Conservation (phyloP, 2,329 filamentous ascomycete species). For the Colletotrichum orbiculare region DNA sequence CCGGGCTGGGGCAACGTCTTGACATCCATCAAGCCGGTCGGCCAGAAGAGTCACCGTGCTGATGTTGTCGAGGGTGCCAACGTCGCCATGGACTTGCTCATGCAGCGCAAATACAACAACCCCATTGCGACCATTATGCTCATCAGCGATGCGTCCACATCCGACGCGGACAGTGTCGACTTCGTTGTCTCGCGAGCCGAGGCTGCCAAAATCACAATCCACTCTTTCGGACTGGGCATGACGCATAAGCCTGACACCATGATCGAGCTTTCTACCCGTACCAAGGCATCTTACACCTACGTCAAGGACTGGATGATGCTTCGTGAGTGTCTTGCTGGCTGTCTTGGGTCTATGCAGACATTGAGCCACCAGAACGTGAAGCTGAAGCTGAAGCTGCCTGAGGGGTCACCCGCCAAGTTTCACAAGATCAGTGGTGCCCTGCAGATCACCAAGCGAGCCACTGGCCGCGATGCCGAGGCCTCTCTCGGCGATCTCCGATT, state of each 20-base stretch:
- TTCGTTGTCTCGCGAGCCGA: conserved; percentile 97
- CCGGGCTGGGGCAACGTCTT: conserved; percentile 89
- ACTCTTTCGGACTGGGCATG: conserved; percentile 95
- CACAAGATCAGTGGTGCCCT: conserved; percentile 97
- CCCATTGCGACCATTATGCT: conserved; percentile 94
- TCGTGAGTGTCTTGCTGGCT: conserved; percentile 93
- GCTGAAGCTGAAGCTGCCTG: conserved; percentile 90
- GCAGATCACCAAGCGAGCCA: conserved; percentile 95
- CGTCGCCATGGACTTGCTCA: conserved; percentile 96
- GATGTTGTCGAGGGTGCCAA: conserved; percentile 98
- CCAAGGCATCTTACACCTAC: conserved; percentile 97
- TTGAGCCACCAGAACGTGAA: conserved; percentile 99
- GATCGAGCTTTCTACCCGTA: conserved; percentile 95
- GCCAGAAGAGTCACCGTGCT: conserved; percentile 94
- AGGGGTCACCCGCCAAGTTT: conserved; percentile 97
- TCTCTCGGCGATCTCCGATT: conserved; percentile 92
- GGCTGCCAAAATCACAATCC: conserved; percentile 95
- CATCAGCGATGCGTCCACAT: conserved; percentile 96
- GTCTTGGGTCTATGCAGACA: conserved; percentile 89
- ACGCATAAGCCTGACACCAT: conserved; percentile 99
- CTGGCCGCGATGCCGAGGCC: conserved; percentile 93
- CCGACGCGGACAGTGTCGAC: conserved; percentile 93
- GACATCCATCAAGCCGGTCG: conserved; percentile 88
- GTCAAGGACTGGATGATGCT: conserved; percentile 99
- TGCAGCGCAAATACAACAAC: conserved; percentile 97